Conservation (phyloP, 148 eudicot genomes). For the Arctostaphylos glauca region DNA sequence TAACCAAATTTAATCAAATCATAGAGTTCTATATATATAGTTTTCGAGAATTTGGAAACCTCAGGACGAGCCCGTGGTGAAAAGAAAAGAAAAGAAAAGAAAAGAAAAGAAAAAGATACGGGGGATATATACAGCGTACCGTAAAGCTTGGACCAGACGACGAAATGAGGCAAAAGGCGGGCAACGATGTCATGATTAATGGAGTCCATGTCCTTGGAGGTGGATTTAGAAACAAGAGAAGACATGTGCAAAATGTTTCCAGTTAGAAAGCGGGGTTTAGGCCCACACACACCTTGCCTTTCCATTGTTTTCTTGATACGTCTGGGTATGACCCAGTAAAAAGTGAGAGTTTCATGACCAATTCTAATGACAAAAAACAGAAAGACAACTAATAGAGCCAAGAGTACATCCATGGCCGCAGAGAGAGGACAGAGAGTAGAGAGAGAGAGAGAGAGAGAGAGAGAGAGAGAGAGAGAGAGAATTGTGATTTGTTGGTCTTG, state of each 20-base stretch:
- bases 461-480: conserved; percentile 8
- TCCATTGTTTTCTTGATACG: conserved; percentile 66
- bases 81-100: not conserved
- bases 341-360: conserved; percentile 43
- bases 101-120: not conserved
- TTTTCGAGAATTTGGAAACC: not conserved
- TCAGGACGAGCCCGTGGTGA: not conserved
- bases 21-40: not conserved
- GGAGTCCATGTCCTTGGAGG: conserved; percentile 53
- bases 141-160: conserved; percentile 64
- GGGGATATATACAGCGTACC: conserved; percentile 39
- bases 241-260: conserved; percentile 73
- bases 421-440: too few relatives aligned
- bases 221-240: conserved; percentile 54
- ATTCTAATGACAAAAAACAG: conserved; percentile 36
- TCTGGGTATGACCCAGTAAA: conserved; percentile 66
- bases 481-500: not conserved
- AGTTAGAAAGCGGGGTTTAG: conserved; percentile 58
- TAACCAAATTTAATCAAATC: not conserved
- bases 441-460: not conserved
- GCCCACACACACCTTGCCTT: conserved; percentile 77
- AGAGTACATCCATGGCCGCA: conserved; percentile 13
- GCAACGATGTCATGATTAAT: conserved; percentile 59
- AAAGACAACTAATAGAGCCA: conserved; percentile 19
- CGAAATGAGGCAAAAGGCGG: conserved; percentile 76